Evolutionary conservation across 2,329 filamentous ascomycete genomes (phyloP), one percentile per base, ranked within the genome.

Genomic region (Daldinia sp.): DNA sequence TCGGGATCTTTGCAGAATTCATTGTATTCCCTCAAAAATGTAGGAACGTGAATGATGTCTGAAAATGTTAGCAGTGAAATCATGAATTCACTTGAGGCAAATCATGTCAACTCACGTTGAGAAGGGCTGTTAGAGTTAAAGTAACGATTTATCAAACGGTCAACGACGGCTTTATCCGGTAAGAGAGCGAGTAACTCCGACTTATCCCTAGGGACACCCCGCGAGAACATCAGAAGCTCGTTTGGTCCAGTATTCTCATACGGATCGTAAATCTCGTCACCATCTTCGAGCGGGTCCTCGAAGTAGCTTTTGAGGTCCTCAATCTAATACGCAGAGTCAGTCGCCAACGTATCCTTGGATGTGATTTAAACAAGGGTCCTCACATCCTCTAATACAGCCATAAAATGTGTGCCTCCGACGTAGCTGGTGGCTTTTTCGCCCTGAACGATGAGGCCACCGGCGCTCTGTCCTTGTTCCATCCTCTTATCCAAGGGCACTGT

Each of bases 301-400:
- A 87, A 87, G 66, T 85, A 87, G 57, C 76, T 78, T 72, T 86
- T 86, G 7, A 87, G 75, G 58, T 87, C 84, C 70, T 87, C 83
- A 48, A 87, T 86, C 83, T 87, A 68, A 9, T 27, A 15, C 13
- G 2, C 10, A 27, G 10, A n/a, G 4, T 66, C 25, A 58, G 52
- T 48, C 45, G 5, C 21, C 41, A 11, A 19, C 54, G 1, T 27
- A 21, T 17, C 13, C 27, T 50, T 39, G 5, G 47, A 49, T 23
- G 3, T 7, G 29, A 4, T 9, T 19, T 19, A 29, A 15, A 32
- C 11, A 41, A 30, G 35, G 45, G 30, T 9, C 75, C 81, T 78
- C 68, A 87, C 85, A 76, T 87, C 83, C 69, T 87, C 83, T 9
- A 87, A 74, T 73, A 87, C 86, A 1, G 85, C 85, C 77, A 86